Base-by-base conservation (phyloP, 2,329 filamentous ascomycete species). In the Colletotrichum tamarilloi region DNA sequence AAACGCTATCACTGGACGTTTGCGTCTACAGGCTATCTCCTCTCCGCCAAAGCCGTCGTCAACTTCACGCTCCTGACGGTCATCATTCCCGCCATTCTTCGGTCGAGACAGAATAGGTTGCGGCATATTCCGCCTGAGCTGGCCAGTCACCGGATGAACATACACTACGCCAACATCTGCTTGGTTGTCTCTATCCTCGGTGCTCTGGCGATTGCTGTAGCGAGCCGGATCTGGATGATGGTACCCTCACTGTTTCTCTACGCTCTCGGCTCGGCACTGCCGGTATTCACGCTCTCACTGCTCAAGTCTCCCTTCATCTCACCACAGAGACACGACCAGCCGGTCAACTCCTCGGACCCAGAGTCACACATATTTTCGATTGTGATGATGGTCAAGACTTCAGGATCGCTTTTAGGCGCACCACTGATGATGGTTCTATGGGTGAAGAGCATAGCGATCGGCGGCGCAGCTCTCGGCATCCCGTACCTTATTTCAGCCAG, bases 331-430 rank as follows among this genome's bases (percentile, higher is more conserved):
- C 53, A 67, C 4, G 67, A 72, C 1, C 55, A 56, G 9, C 64
- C 22, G 5, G 9, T 14, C 26, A 42, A 32, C 14, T 42, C 26
- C 9, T 35, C 26, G 0, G 80, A 82, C 16, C 76, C 81, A 0
- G 83, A 86, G 32, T 81, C 80, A 5, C 85, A 85, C 35, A 79
- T 87, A 2, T 87, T 87, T 69, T 85, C 86, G 2, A 82, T 88
- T n/a, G 85, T 87, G 16, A 88, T 88, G 85, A 80, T 88, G 75
- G 81, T 86, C 2, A 86, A 86, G 77, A 87, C 86, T 0, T 78
- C 85, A 0, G 86, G 86, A 4, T 86, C 86, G 7, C 79, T 88
- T 11, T 69, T 88, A 0, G 86, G 86, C 0, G 85, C 85, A 2
- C 85, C 85, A 0, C 75, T 85, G 9, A 87, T 88, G 85, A 85